Conservation (phyloP, 805 yeast genomes). For the Monosporozyma aquatica region DNA sequence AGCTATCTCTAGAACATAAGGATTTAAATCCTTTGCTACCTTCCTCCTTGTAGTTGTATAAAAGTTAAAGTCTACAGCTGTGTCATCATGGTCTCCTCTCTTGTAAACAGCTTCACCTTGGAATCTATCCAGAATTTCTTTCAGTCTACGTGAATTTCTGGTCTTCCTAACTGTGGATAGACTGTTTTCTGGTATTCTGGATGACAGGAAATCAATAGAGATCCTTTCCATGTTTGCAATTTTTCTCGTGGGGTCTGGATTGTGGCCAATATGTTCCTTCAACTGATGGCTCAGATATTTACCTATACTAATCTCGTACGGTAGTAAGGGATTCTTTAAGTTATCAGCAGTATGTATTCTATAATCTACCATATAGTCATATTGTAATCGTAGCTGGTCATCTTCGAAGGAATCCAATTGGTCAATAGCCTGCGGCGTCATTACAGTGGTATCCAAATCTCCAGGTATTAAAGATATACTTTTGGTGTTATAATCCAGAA, state of each 20-base stretch:
- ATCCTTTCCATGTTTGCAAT: constrained; percentile 4
- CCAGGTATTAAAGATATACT: constrained; percentile 17
- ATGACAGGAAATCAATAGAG: constrained; percentile 11
- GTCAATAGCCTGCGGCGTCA: constrained; percentile 10
- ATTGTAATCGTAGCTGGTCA: constrained; percentile 16
- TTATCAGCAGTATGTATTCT: constrained; percentile 17
- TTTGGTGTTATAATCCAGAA: constrained; percentile 8
- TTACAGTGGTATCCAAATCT: constrained; percentile 18
- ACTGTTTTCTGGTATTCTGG: constrained; percentile 9
- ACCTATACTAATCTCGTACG: constrained; percentile 20
- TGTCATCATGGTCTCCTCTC: constrained; percentile 8
- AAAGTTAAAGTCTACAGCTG: constrained; percentile 11
- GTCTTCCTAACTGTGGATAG: constrained; percentile 16
- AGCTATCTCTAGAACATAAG: constrained; percentile 23
- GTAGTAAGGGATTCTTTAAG: constrained; percentile 9
- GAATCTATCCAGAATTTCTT: constrained; percentile 20
- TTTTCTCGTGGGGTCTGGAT: constrained; percentile 4
- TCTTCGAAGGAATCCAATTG: constrained; percentile 8
- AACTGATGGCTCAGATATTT: constrained; percentile 4
- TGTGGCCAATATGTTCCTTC: neutral
- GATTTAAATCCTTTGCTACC: constrained; percentile 16
- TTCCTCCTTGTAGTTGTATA: constrained; percentile 6
- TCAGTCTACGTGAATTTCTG: constrained; percentile 21
- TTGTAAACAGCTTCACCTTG: constrained; percentile 5
- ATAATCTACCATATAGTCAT: constrained; percentile 26